phyloP scores from a whole-genome alignment of 345 rosid species.

The Gossypium ekmanianum region DNA sequence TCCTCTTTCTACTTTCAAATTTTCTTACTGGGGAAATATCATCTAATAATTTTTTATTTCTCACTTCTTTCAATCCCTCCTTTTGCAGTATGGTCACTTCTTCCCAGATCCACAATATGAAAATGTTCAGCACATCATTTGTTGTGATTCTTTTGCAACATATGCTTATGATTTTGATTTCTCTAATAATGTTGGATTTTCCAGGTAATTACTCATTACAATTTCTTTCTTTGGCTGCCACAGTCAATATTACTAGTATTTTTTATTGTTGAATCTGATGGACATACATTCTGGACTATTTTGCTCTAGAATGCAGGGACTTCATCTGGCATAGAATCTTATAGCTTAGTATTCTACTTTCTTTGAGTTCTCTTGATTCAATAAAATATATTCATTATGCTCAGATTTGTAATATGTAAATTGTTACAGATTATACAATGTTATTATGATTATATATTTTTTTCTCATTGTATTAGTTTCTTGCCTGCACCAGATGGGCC shows the following conservation, averaged over 20 bases:
- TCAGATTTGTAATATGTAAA: neutral
- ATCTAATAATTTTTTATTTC: neutral
- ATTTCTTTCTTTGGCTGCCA: slow-evolving; percentile 8
- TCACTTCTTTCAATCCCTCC: slow-evolving; percentile 32
- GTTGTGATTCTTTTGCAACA: slow-evolving; percentile 95
- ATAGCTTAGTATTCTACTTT: neutral
- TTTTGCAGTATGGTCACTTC: slow-evolving; percentile 19
- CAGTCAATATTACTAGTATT: neutral
- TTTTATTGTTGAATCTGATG: neutral
- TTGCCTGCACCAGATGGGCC: neutral
- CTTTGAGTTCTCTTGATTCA: neutral
- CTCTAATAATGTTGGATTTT: slow-evolving; percentile 64
- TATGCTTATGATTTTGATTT: slow-evolving; percentile 96
- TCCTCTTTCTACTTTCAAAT: neutral
- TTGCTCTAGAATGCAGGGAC: neutral
- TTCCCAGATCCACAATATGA: slow-evolving; percentile 97
- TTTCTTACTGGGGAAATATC: neutral
- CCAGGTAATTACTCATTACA: slow-evolving; percentile 48
- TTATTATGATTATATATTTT: neutral
- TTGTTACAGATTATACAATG: neutral
- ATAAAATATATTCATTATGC: neutral
- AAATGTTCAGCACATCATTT: slow-evolving; percentile 93
- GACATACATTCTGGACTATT: neutral
- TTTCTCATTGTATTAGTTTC: neutral
- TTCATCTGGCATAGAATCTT: neutral